phyloP scores from a whole-genome alignment of 73 alveolate species.

The Stentor roeselii region DNA sequence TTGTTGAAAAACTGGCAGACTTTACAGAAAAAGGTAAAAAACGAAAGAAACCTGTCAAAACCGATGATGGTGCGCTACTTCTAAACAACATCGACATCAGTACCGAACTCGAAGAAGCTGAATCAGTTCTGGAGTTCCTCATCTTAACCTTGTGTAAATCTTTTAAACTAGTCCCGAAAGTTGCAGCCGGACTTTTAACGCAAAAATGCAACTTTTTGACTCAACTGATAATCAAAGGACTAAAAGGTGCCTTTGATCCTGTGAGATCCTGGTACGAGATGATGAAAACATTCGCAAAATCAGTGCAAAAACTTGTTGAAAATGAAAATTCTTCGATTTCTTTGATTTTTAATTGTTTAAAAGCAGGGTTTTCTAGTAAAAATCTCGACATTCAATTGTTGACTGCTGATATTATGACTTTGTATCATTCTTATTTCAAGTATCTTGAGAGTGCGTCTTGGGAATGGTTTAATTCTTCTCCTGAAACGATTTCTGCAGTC shows the following conservation, averaged over 20 bases:
- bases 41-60: background rate
- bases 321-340: background rate
- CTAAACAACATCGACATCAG: conserved; percentile 19
- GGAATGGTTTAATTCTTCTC: background rate
- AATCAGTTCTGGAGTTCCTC: conserved; percentile 48
- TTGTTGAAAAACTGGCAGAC: background rate
- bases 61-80: conserved; percentile 39
- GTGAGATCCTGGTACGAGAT: conserved; percentile 61
- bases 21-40: background rate
- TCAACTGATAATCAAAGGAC: conserved; percentile 57
- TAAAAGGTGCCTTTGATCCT: conserved; percentile 66
- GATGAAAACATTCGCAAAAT: background rate
- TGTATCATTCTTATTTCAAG: background rate
- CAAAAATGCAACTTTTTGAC: conserved; percentile 51
- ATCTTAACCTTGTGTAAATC: conserved; percentile 55
- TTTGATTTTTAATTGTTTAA: background rate
- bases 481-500: background rate
- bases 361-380: background rate
- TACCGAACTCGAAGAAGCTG: conserved; percentile 44
- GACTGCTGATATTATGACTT: background rate
- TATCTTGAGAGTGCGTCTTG: background rate
- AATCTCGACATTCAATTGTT: background rate
- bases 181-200: conserved; percentile 70
- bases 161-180: conserved; percentile 57
- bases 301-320: background rate